Conservation (phyloP, 2,329 filamentous ascomycete genomes). For the Zasmidium cellare region DNA sequence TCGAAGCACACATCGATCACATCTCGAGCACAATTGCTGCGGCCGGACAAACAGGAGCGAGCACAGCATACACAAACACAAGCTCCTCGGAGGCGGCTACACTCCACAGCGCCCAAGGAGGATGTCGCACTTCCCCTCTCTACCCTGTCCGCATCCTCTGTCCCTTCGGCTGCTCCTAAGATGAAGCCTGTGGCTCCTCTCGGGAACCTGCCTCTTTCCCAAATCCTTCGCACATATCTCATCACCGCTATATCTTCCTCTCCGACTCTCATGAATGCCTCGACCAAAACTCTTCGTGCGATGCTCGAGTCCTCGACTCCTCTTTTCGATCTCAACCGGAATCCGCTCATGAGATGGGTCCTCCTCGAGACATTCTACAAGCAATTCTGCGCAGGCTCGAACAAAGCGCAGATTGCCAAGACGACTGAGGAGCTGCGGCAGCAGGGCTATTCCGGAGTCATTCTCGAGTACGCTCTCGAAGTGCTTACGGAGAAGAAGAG, state of each 20-base stretch:
- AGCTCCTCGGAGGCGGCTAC: constrained; percentile 11
- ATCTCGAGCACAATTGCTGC: not conserved
- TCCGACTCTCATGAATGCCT: constrained; percentile 66
- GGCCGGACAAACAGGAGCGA: not conserved
- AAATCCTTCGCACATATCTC: constrained; percentile 67
- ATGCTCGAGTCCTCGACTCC: constrained; percentile 69
- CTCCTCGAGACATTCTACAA: constrained; percentile 84
- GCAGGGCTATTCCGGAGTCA: constrained; percentile 80
- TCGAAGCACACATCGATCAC: not conserved
- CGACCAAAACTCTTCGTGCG: constrained; percentile 65
- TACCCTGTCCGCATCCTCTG: not conserved
- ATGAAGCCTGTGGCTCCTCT: constrained; percentile 47
- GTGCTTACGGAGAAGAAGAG: constrained; percentile 64
- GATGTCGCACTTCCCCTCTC: constrained; percentile 7
- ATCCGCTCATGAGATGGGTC: constrained; percentile 67
- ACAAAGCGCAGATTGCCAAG: constrained; percentile 62
- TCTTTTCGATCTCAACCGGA: constrained; percentile 72
- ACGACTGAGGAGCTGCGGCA: constrained; percentile 67
- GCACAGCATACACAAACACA: not conserved
- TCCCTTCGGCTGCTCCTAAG: not conserved
- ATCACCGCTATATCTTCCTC: constrained; percentile 72
- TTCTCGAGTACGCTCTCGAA: constrained; percentile 81
- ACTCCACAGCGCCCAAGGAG: constrained; percentile 15
- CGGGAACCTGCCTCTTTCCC: constrained; percentile 65
- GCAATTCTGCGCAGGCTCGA: constrained; percentile 88